Conservation (phyloP, 139 green algal genomes). For the Closterium sp. region DNA sequence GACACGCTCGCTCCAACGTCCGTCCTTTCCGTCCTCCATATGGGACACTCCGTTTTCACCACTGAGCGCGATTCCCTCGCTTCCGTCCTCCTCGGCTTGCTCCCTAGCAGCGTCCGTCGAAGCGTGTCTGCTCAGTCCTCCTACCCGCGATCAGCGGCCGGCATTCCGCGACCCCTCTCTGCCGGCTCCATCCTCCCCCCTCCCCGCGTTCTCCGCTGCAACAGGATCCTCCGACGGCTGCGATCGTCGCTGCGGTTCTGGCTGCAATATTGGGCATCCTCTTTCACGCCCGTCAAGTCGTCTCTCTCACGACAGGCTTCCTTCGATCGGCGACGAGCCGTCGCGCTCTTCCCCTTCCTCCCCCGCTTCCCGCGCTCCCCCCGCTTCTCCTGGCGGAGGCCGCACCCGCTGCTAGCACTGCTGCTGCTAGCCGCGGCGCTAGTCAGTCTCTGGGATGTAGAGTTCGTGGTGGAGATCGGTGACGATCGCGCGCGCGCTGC, state of each 20-base stretch:
- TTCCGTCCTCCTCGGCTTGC: neutral
- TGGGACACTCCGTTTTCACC: neutral
- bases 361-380: neutral
- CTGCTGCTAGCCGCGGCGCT: neutral
- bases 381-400: neutral
- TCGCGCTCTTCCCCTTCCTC: neutral
- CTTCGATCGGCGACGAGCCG: neutral
- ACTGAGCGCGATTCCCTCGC: neutral
- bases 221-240: neutral
- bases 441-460: neutral
- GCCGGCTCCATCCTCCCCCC: neutral
- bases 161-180: neutral
- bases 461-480: neutral
- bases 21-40: neutral
- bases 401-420: neutral
- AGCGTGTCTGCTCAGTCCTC: neutral
- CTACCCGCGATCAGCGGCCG: neutral
- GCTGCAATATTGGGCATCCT: neutral
- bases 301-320: neutral
- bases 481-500: neutral
- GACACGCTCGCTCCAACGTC: neutral
- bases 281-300: neutral
- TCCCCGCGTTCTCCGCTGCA: neutral
- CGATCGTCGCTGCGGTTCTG: neutral
- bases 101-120: neutral